Evolutionary conservation across 371 early-diverging fungal genomes (phyloP), one percentile per base, ranked within the genome.

Genomic region (Capillidium heterosporum): DNA sequence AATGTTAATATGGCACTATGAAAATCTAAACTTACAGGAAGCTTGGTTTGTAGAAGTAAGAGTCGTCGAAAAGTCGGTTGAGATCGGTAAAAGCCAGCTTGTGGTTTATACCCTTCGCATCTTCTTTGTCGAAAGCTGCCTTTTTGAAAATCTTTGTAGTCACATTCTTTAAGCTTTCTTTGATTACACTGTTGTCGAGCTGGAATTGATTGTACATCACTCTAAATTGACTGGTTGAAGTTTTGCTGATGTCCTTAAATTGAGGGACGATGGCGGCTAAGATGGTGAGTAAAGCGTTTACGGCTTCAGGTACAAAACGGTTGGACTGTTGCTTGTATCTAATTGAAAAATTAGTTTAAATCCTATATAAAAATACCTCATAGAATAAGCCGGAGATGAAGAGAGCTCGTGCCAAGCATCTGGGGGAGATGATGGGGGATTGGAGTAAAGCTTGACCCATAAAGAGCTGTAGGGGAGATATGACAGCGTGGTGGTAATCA

Each of bases 401-500:
- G 31, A 24, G 19, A 8, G 51, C 21, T 15, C 51, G 24, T 8
- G 51, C 51, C 10, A 50, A 31, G 32, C 51, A 50, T 29, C 21
- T 26, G 7, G 51, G 17, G 32, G 24, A 42, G 19, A 35, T 8
- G 42, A 53, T 32, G 53, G 32, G 39, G n/a, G 19, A 13, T 40
- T 53, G 53, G 39, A 53, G 35, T 10, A 63, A 63, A 53, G 75
- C 82, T 66, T 87, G 84, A 39, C 75, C 69, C 67, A 92, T 78
- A 26, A 87, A 67, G 10, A 89, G 57, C 58, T 76, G 69, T 19
- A 84, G 75, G 8, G 94, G 95, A 1, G 92, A 90, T n/a, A 83
- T 73, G 17, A 94, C 80, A 2, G 84, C 73, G 66, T 95, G 92
- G 49, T 72, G 74, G 53, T 80, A 76, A 76, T 95, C 96, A 2